Conservation (phyloP, 2,329 filamentous ascomycete species). For the Drechslera avenae region DNA sequence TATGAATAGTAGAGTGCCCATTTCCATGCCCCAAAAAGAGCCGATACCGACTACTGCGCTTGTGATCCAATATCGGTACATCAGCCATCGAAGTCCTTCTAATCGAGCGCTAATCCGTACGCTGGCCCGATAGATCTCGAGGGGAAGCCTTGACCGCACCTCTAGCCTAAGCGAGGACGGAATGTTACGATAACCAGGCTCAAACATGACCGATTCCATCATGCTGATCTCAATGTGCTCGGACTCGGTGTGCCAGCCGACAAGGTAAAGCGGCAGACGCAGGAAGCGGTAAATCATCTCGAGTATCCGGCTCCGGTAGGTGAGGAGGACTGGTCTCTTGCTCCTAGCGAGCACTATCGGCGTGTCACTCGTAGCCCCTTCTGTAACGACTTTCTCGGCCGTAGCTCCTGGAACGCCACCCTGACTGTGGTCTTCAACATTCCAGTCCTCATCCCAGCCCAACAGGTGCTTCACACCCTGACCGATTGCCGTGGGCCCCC, state of each 20-base stretch:
- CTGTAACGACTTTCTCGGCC: constrained; percentile 11
- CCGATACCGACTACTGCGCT: constrained; percentile 71
- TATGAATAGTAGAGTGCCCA: constrained; percentile 67
- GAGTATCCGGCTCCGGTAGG: constrained; percentile 67
- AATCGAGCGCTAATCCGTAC: constrained; percentile 77
- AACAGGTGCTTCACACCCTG: constrained; percentile 25
- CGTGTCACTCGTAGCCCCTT: constrained; percentile 14
- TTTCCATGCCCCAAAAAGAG: constrained; percentile 77
- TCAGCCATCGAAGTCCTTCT: constrained; percentile 71
- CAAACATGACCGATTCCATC: constrained; percentile 74
- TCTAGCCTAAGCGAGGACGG: constrained; percentile 66
- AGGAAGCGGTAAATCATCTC: constrained; percentile 35
- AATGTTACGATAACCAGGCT: constrained; percentile 57
- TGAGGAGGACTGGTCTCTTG: constrained; percentile 76
- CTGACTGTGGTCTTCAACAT: constrained; percentile 29
- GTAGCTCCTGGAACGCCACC: constrained; percentile 14
- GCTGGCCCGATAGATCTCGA: constrained; percentile 76
- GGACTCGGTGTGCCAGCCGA: constrained; percentile 68
- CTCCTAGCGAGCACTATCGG: constrained; percentile 54
- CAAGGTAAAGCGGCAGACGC: constrained; percentile 68
- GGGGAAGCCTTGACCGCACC: constrained; percentile 67
- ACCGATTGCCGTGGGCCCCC: constrained; percentile 43
- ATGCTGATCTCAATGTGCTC: constrained; percentile 69
- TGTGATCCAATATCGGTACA: constrained; percentile 80
- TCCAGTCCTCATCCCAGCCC: constrained; percentile 43